Percentiles rank a stretch among this genome's conserved stretches.
These are phyloP conservation scores for Pisolithus microcarpus DNA, from an alignment of 768 basidiomycete species.

Conservation along the genomic window DNA sequence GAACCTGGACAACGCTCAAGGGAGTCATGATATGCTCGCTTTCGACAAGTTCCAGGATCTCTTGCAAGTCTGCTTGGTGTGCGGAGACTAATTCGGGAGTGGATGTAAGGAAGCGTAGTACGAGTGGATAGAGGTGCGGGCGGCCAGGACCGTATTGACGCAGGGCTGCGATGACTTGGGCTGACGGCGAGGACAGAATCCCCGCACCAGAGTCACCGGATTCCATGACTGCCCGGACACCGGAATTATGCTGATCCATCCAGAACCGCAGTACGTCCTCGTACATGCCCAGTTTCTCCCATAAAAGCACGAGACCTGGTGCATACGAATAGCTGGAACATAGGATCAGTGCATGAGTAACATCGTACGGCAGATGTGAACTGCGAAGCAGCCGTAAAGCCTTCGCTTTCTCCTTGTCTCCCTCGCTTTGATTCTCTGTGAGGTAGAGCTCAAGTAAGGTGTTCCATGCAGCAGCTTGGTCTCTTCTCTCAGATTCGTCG, in stretches of 20 bases:
- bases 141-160: slow-evolving; percentile 65
- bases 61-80: slow-evolving; percentile 65
- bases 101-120: slow-evolving; percentile 83
- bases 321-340: slow-evolving; percentile 83
- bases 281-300: slow-evolving; percentile 94
- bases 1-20: slow-evolving; percentile 79
- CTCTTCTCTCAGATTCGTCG: slow-evolving; percentile 47
- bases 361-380: slow-evolving; percentile 66
- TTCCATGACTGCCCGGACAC: slow-evolving; percentile 17
- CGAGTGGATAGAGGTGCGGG: slow-evolving; percentile 78
- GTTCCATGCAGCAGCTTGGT: slow-evolving; percentile 90
- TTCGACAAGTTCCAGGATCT: slow-evolving; percentile 73
- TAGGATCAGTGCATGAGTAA: slow-evolving; percentile 88
- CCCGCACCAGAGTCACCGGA: slow-evolving; percentile 14
- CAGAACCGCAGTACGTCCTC: slow-evolving; percentile 91
- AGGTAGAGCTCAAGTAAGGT: slow-evolving; percentile 92
- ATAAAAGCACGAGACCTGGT: slow-evolving; percentile 78
- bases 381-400: slow-evolving; percentile 67
- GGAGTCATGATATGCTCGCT: slow-evolving; percentile 80
- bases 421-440: slow-evolving; percentile 26
- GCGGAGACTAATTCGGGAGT: slow-evolving; percentile 62
- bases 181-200: slow-evolving; percentile 19
- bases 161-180: slow-evolving; percentile 63
- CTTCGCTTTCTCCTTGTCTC: slow-evolving; percentile 61
- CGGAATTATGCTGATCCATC: slow-evolving; percentile 59